Base-by-base conservation (phyloP, 805 yeast genomes). In the Ogataea pignaliae region DNA sequence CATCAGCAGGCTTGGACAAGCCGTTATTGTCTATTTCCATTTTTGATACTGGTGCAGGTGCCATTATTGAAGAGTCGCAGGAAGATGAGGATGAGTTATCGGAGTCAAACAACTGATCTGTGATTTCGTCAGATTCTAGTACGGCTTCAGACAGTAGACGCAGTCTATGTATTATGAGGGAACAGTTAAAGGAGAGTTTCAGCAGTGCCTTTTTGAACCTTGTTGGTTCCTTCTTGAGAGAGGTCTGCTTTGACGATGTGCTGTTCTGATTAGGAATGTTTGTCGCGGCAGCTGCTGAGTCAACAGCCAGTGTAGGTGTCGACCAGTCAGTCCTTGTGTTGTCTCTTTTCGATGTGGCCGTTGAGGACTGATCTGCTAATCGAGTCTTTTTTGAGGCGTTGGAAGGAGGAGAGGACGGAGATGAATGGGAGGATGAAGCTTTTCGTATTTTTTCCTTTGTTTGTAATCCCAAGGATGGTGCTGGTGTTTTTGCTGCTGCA, bases 91-190 rank as follows among this genome's bases (percentile, higher is more conserved):
- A 41, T 30, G 47, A 41, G n/a, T 43, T 45, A 7, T 48, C 40
- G 34, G 44, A 48, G 13, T 70, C 70, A 54, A 81, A 81, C 11
- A 80, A 60, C 34, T 75, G 78, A 40, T 71, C 73, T 1, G 74
- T 66, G 1, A 69, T 64, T 49, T 78, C 80, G 63, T 76, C 79
- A 3, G 74, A 67, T 15, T 69, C 65, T 34, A 76, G 66, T 2
- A 69, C 70, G 16, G 72, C 77, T 50, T 78, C 81, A 2, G 81
- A 71, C 1, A 78, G 47, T 8, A 68, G 55, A 44, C 67, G 68
- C 21, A 79, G 48, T 57, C 60, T 43, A 48, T 57, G 44, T 47
- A 61, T 47, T 55, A 70, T 49, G 40, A 60, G 47, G 36, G 72
- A 65, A 55, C 75, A 54, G 21, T 68, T 69, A 13, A 64, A 44